Percentiles rank a stretch among this genome's conserved stretches.
Conservation (phyloP, 208 protist genomes). For the Blechomonas ayalai region DNA sequence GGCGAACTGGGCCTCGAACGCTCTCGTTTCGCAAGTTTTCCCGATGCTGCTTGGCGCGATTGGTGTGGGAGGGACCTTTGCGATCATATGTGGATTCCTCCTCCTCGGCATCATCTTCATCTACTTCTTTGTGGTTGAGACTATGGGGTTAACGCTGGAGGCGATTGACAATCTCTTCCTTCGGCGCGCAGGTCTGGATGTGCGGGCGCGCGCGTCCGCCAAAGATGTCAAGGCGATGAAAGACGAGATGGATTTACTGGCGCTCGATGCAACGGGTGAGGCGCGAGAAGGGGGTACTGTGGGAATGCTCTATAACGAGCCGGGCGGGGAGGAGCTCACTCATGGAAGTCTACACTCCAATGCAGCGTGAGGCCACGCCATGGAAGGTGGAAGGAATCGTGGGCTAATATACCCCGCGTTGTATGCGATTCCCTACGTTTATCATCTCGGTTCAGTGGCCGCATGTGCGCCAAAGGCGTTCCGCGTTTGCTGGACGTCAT, state of each 20-base stretch:
- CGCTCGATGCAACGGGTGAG: not conserved
- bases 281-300: not conserved
- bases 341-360: not conserved
- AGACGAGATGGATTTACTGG: not conserved
- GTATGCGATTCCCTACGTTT: too few relatives aligned
- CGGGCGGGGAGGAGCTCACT: not conserved
- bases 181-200: constrained; percentile 34
- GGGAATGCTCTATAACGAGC: not conserved
- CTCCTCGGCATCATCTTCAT: constrained; percentile 51
- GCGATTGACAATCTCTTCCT: constrained; percentile 81
- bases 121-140: constrained; percentile 84
- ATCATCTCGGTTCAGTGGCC: too few relatives aligned
- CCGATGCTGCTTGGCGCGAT: constrained; percentile 77
- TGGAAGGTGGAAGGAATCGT: not conserved
- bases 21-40: constrained; percentile 83
- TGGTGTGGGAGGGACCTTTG: constrained; percentile 75
- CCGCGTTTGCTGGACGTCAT: too few relatives aligned
- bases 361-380: not conserved
- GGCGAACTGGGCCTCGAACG: constrained; percentile 88
- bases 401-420: too few relatives aligned
- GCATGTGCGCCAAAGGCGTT: too few relatives aligned
- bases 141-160: constrained; percentile 80
- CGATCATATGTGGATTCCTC: constrained; percentile 60
- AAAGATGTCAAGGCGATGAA: constrained; percentile 7
- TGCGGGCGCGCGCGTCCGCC: constrained; percentile 13